Evolutionary conservation across 2,329 filamentous ascomycete species (phyloP), one percentile per base, ranked within the genome.

Genomic region (Pyrenochaeta sp.): DNA sequence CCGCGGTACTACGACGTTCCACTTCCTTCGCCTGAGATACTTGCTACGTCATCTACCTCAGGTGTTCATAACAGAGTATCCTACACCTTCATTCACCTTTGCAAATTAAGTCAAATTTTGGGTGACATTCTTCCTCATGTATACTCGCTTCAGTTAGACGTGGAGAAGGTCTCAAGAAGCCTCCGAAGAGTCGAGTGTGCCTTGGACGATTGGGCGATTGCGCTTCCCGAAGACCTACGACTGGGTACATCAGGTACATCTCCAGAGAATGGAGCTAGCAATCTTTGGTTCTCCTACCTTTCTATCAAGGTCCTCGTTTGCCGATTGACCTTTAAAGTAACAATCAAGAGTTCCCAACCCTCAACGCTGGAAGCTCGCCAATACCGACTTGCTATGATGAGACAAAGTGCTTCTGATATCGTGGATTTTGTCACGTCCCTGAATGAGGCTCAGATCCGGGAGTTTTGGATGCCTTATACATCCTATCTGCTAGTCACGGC

Each of bases 391-490:
- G 31, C 48, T 0, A 48, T 44, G 30, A 55, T 66, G 3, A 51
- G 57, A 42, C 42, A 58, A 27, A 51, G 57, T 20, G 54, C 60
- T 9, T 51, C 27, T 14, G 47, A 57, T 1, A 52, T 49, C 10
- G 35, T 49, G 3, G 39, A 50, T 15, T 61, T 54, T 20, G 33
- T 60, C 18, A 49, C 40, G 12, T 51, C 47, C 0, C 50, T 66
- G 0, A 52, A 37, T 14, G 51, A 61, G 9, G 21, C 35, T 29
- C 56, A 60, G 6, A 36, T 66, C 11, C 51, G 58, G 10, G 63
- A 62, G 20, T 66, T 66, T 17, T 64, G 63, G 63, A 58, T 64
- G 44, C 63, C 61, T 4, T 66, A 64, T 32, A 62, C 61, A 2
- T 61, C 53, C 11, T 66, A 64, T 30, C 44, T 66, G 0, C 43